phyloP scores from a whole-genome alignment of 2,329 filamentous ascomycete genomes.

The Botrytis fragariae region DNA sequence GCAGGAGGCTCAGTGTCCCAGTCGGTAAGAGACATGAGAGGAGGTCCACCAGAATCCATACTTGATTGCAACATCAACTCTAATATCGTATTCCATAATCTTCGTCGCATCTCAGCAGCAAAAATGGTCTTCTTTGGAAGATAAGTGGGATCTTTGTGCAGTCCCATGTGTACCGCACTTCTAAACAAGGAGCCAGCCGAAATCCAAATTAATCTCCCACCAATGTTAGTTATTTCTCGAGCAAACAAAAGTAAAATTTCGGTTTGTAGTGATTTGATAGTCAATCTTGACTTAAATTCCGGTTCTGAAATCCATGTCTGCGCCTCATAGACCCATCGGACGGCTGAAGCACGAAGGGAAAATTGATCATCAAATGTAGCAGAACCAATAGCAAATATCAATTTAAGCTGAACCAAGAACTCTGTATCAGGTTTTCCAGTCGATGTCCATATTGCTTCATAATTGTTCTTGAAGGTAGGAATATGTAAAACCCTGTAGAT shows the following conservation, averaged over 20 bases:
- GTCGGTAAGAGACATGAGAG: conserved; percentile 43
- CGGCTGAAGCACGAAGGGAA: conserved; percentile 48
- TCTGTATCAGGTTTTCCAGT: conserved; percentile 38
- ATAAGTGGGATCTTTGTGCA: conserved; percentile 49
- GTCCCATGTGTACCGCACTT: conserved; percentile 49
- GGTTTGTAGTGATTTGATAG: conserved; percentile 51
- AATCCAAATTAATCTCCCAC: conserved; percentile 50
- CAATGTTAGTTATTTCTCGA: conserved; percentile 42
- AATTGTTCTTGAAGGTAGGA: conserved; percentile 49
- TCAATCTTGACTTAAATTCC: conserved; percentile 51
- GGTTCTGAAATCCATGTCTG: conserved; percentile 55
- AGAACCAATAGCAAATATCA: conserved; percentile 58
- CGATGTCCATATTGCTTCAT: conserved; percentile 50
- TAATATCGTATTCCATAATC: conserved; percentile 53
- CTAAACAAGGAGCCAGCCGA: conserved; percentile 46
- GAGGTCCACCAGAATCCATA: conserved; percentile 46
- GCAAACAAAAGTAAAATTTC: conserved; percentile 47
- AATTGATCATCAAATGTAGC: conserved; percentile 50
- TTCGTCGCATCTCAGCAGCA: conserved; percentile 47
- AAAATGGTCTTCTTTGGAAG: conserved; percentile 41
- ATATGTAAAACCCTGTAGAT: conserved; percentile 52
- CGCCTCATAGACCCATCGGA: conserved; percentile 58
- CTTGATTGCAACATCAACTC: conserved; percentile 49
- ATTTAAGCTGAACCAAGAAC: conserved; percentile 56
- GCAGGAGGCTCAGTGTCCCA: conserved; percentile 50